Conservation (phyloP, 2,329 filamentous ascomycete genomes). For the Aspergillus persii region DNA sequence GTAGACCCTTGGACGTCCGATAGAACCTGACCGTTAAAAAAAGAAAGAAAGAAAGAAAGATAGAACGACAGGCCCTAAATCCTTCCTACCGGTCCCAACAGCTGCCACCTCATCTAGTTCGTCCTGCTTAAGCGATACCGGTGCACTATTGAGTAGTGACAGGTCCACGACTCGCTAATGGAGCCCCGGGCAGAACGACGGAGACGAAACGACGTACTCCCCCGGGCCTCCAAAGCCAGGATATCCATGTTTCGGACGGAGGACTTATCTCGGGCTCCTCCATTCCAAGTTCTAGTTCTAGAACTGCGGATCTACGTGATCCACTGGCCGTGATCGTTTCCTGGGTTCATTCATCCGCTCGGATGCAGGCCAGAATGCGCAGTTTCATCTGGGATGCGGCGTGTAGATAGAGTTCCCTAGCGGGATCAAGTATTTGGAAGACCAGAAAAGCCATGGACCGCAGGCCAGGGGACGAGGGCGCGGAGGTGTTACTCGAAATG, state of each 20-base stretch:
- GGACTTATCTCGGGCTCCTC: too few relatives aligned
- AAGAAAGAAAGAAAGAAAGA: not conserved
- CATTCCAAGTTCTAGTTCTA: not conserved
- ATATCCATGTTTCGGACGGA: not conserved
- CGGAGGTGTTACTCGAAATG: conserved; percentile 16
- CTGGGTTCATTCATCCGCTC: conserved; percentile 10
- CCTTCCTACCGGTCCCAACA: not conserved
- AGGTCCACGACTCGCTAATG: conserved; percentile 2
- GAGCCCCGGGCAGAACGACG: not conserved
- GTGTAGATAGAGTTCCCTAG: too few relatives aligned
- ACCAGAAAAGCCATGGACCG: too few relatives aligned
- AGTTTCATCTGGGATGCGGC: not conserved
- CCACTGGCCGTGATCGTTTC: conserved; percentile 5
- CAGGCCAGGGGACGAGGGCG: not conserved
- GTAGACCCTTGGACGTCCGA: too few relatives aligned
- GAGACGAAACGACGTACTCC: not conserved
- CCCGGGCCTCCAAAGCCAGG: not conserved
- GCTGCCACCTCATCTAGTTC: not conserved
- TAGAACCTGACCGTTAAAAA: not conserved
- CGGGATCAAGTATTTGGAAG: too few relatives aligned
- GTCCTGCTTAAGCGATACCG: not conserved
- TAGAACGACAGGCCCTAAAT: not conserved
- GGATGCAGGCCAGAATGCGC: conserved; percentile 12
- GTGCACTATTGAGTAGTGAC: not conserved
- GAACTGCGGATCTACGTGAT: not conserved